These are phyloP conservation scores for Petunia axillaris DNA, from an alignment of 257 asterid species.

Conservation along the genomic window DNA sequence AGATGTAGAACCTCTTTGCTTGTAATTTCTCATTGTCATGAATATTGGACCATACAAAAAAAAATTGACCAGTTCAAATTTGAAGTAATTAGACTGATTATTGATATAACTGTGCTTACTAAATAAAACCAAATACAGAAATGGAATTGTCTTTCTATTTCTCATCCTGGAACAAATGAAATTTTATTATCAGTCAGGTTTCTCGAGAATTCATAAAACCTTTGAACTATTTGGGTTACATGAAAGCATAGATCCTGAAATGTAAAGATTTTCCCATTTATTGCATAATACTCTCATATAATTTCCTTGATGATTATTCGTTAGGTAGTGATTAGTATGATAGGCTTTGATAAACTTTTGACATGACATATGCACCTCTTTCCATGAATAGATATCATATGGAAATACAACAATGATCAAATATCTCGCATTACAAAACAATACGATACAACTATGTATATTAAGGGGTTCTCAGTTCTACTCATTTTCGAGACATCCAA, in stretches of 20 bases:
- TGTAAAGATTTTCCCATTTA: neutral
- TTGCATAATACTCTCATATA: neutral
- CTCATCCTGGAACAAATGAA: neutral
- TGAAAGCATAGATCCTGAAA: neutral
- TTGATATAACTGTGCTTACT: neutral
- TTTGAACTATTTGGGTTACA: neutral
- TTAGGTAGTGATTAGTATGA: neutral
- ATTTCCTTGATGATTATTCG: neutral
- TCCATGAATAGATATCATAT: neutral
- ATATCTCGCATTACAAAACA: neutral
- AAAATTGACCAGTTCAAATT: neutral
- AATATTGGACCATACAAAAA: neutral
- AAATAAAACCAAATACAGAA: neutral
- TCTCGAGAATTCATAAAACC: neutral
- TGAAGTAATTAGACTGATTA: neutral
- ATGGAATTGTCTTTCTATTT: neutral
- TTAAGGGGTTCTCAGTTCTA: neutral
- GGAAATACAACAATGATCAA: neutral
- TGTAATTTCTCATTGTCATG: slow-evolving; percentile 1
- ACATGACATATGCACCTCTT: neutral
- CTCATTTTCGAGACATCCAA: too few relatives aligned
- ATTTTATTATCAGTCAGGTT: neutral
- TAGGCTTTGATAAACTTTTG: neutral
- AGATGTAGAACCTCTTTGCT: neutral
- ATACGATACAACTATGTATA: neutral